A percentile compares a stretch with the other conserved stretches of the same genome.
Evolutionary conservation across 495 filamentous ascomycete species (phyloP).

Genomic region (Tetracladium setigerum): DNA sequence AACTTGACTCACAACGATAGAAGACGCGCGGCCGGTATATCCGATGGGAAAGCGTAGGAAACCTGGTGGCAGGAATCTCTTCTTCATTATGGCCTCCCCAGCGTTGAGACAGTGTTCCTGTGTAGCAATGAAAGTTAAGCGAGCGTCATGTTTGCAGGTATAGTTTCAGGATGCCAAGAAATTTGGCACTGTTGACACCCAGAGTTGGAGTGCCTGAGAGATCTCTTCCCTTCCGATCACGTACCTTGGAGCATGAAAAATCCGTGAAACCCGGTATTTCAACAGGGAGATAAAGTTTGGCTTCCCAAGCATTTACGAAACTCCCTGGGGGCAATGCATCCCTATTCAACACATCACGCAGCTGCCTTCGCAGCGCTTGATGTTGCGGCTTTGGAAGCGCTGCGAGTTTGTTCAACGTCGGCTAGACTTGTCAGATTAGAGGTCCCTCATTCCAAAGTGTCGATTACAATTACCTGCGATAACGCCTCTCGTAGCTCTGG

Average conservation of each 20-base stretch:
- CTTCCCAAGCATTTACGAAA: background rate
- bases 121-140: constrained; percentile 12
- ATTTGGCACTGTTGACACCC: background rate
- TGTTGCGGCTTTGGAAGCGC: constrained; percentile 63
- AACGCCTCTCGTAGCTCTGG: constrained; percentile 19
- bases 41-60: constrained; percentile 24
- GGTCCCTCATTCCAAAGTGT: too few relatives aligned
- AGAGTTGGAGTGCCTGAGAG: background rate
- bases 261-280: constrained; percentile 5
- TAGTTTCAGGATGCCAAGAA: background rate
- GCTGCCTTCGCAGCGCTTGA: constrained; percentile 56
- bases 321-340: constrained; percentile 42
- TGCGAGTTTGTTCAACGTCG: constrained; percentile 65
- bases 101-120: constrained; percentile 23
- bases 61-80: constrained; percentile 47
- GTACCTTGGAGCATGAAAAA: background rate
- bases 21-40: constrained; percentile 5
- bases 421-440: too few relatives aligned
- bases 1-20: background rate
- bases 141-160: too few relatives aligned
- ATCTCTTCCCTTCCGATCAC: background rate
- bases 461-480: too few relatives aligned
- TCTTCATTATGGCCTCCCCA: constrained; percentile 6
- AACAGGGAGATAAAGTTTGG: constrained; percentile 2
- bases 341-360: constrained; percentile 41